Percentiles rank a stretch among this genome's conserved stretches.
phyloP scores from a whole-genome alignment of 192 early-diverging fungal species.

The Fimicolochytrium jonesii region DNA sequence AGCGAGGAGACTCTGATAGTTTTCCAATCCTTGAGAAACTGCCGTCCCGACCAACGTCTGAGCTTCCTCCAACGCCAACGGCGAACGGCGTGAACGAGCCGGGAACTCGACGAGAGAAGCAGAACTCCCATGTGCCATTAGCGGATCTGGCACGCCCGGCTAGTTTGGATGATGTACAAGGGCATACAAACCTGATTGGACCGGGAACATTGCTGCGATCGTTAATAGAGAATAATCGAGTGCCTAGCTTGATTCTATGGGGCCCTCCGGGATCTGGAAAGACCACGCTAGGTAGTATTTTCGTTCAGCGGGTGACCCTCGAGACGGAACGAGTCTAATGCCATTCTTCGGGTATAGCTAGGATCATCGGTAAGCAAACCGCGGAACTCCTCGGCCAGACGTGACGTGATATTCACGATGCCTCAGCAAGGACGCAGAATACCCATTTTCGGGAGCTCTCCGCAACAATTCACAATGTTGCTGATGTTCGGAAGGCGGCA shows the following conservation, averaged over 20 bases:
- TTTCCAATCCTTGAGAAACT: background rate
- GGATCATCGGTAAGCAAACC: slow-evolving; percentile 42
- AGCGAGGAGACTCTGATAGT: background rate
- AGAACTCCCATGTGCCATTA: slow-evolving; percentile 39
- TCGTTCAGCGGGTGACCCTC: no score
- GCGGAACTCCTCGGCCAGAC: background rate
- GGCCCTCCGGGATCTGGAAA: slow-evolving; percentile 58
- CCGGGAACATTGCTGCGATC: slow-evolving; percentile 55
- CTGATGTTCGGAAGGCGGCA: slow-evolving; percentile 25
- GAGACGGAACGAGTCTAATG: no score
- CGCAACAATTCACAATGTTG: slow-evolving; percentile 28
- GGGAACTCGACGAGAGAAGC: background rate
- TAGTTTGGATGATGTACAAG: slow-evolving; percentile 63
- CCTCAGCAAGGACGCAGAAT: slow-evolving; percentile 12
- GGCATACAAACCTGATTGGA: slow-evolving; percentile 68
- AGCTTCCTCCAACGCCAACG: background rate
- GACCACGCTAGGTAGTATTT: slow-evolving; percentile 57
- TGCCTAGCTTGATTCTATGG: slow-evolving; percentile 82
- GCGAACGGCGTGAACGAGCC: no score
- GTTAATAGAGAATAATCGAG: slow-evolving; percentile 60
- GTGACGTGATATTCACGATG: background rate
- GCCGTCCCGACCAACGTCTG: slow-evolving; percentile 13
- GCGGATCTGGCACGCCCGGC: slow-evolving; percentile 60
- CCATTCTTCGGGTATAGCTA: no score
- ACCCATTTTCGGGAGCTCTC: slow-evolving; percentile 23